Conservation (phyloP, 169 alveolate species). For the Eimeria acervulina region DNA sequence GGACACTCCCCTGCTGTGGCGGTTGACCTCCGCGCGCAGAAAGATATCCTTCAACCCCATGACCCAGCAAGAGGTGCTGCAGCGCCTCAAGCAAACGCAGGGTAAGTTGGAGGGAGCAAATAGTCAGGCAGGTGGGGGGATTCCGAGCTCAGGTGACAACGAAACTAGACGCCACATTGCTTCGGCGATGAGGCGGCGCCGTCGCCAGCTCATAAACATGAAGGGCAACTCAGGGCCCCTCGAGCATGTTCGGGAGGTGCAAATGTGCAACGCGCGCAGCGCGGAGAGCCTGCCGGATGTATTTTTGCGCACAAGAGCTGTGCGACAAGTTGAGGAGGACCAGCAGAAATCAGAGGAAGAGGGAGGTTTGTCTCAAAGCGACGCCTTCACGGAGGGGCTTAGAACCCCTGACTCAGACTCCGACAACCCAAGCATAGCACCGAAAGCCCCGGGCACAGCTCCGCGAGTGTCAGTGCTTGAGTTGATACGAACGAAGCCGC, state of each 20-base stretch:
- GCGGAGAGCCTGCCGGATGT: conserved; percentile 75
- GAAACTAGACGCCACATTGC: conserved; percentile 33
- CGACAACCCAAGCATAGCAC: conserved; percentile 27
- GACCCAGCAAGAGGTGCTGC: conserved; percentile 80
- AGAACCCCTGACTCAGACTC: conserved; percentile 57
- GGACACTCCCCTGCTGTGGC: conserved; percentile 72
- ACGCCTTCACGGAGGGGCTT: conserved; percentile 41
- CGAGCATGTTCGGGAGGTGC: conserved; percentile 33
- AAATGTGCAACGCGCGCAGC: conserved; percentile 7
- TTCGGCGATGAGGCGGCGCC: conserved; percentile 72
- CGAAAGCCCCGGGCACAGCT: conserved; percentile 66
- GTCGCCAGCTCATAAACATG: neutral
- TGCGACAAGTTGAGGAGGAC: conserved; percentile 25
- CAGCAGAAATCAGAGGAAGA: conserved; percentile 59
- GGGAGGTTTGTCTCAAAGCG: conserved; percentile 59
- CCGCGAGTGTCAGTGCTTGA: conserved; percentile 85
- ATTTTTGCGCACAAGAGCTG: conserved; percentile 26
- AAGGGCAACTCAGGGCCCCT: conserved; percentile 69
- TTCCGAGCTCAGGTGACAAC: neutral
- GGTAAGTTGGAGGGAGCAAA: conserved; percentile 69
- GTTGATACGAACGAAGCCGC: conserved; percentile 84
- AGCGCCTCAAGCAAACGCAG: conserved; percentile 78
- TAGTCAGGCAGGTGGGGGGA: neutral
- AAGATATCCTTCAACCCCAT: conserved; percentile 70
- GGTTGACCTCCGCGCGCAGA: conserved; percentile 79